Conservation (phyloP, 495 filamentous ascomycete species). For the Hypoxylon crocopeplum region DNA sequence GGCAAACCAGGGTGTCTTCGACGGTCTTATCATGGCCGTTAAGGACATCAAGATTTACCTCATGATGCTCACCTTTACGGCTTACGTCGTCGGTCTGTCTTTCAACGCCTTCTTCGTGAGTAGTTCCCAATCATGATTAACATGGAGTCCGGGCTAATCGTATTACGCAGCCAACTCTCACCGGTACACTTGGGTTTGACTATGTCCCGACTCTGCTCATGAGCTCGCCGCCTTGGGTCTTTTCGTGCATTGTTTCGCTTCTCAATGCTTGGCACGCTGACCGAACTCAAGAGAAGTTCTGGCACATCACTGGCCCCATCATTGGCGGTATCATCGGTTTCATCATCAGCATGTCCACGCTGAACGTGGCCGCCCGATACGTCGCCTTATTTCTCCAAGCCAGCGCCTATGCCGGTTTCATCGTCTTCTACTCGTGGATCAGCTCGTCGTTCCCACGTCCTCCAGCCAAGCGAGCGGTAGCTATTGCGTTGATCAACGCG, state of each 20-base stretch:
- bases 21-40: constrained; percentile 73
- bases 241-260: constrained; percentile 73
- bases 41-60: constrained; percentile 72
- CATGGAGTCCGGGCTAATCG: constrained; percentile 62
- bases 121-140: constrained; percentile 61
- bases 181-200: constrained; percentile 71
- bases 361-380: constrained; percentile 70
- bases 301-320: constrained; percentile 73
- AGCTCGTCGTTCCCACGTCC: constrained; percentile 75
- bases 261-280: constrained; percentile 79
- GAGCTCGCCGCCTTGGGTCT: constrained; percentile 74
- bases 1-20: constrained; percentile 63
- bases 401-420: constrained; percentile 68
- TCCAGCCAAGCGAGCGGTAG: constrained; percentile 79
- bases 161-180: constrained; percentile 77
- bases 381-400: constrained; percentile 76
- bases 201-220: constrained; percentile 75
- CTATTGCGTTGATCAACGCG: constrained; percentile 78
- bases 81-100: constrained; percentile 45
- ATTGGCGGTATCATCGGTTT: constrained; percentile 72
- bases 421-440: constrained; percentile 80
- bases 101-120: constrained; percentile 60
- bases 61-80: constrained; percentile 51
- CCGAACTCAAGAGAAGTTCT: constrained; percentile 73
- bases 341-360: constrained; percentile 73